A percentile compares a stretch with the other conserved stretches of the same genome.
phyloP scores from a whole-genome alignment of 495 filamentous ascomycete genomes.

The Aspergillus funiculosus region DNA sequence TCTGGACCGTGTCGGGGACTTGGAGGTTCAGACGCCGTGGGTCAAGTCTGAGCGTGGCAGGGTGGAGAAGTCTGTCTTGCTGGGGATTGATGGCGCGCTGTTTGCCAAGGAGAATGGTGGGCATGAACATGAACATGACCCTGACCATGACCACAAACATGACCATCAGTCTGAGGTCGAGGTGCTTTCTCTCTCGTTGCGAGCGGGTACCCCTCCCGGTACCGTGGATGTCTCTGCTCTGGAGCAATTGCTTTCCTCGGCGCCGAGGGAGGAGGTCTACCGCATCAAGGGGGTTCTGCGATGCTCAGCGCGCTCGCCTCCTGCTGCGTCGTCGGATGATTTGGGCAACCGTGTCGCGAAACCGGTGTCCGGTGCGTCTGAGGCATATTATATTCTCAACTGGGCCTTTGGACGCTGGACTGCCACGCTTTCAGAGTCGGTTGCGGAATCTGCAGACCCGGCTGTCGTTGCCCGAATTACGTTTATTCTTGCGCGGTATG shows the following conservation, averaged over 20 bases:
- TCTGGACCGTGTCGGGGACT: constrained; percentile 76
- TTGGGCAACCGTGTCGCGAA: constrained; percentile 12
- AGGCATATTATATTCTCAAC: constrained; percentile 71
- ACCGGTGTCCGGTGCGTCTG: neutral
- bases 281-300: constrained; percentile 85
- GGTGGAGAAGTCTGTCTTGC: constrained; percentile 68
- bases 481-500: constrained; percentile 75
- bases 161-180: constrained; percentile 82
- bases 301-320: constrained; percentile 44
- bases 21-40: constrained; percentile 74
- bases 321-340: constrained; percentile 54
- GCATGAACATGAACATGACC: constrained; percentile 21
- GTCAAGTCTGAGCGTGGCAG: constrained; percentile 74
- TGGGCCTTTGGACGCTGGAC: constrained; percentile 98
- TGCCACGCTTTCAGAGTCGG: constrained; percentile 57
- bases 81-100: constrained; percentile 81
- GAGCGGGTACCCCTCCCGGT: constrained; percentile 24
- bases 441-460: constrained; percentile 34
- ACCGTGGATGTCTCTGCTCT: constrained; percentile 62
- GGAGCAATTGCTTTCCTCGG: constrained; percentile 56
- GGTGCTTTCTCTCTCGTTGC: constrained; percentile 71
- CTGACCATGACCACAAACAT: constrained; percentile 26
- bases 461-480: constrained; percentile 65
- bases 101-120: constrained; percentile 46
- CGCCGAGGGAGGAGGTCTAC: constrained; percentile 88